These are phyloP conservation scores for Vaccinium vitisidaea DNA, from an alignment of 148 eudicot genomes.

Conservation along the genomic window DNA sequence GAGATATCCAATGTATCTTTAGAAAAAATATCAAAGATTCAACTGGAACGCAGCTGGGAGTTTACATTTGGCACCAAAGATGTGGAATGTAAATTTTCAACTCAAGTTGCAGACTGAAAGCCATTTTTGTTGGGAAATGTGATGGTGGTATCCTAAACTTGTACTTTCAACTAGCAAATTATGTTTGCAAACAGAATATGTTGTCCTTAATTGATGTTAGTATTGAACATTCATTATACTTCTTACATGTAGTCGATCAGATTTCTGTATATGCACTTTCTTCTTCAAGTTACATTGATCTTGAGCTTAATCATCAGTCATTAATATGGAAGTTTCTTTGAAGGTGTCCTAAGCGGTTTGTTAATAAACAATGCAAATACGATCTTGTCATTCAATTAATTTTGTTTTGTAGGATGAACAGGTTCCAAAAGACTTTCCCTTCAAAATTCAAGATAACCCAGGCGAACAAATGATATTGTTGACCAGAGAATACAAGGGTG, in stretches of 20 bases:
- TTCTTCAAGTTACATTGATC: not conserved
- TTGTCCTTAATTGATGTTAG: not conserved
- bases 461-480: conserved; percentile 47
- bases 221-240: not conserved
- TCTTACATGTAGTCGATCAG: not conserved
- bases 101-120: not conserved
- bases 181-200: not conserved
- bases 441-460: conserved; percentile 40
- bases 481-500: conserved; percentile 46
- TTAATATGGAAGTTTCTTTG: not conserved
- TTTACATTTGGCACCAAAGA: not conserved
- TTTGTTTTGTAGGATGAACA: conserved; percentile 31
- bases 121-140: not conserved
- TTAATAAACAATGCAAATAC: not conserved
- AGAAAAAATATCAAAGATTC: not conserved
- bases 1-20: not conserved
- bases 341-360: not conserved
- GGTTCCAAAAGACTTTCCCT: conserved; percentile 44
- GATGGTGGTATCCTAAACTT: not conserved
- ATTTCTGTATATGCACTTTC: not conserved
- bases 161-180: not conserved
- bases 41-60: not conserved
- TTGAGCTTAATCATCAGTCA: not conserved
- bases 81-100: not conserved
- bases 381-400: not conserved